phyloP scores from a whole-genome alignment of 331 rosid species.

The Malus hybrid region DNA sequence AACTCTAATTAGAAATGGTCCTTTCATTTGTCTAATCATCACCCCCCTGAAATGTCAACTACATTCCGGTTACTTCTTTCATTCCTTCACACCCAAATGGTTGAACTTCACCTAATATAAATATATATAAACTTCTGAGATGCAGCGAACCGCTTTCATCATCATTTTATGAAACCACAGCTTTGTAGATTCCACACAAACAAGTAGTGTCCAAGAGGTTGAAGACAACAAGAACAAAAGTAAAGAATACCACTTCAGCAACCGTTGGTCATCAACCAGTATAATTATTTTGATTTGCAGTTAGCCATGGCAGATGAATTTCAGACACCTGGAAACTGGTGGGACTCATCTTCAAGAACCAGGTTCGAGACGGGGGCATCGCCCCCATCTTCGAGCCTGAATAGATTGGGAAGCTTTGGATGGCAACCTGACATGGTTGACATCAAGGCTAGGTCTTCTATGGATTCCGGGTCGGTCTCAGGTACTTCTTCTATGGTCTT shows the following conservation, averaged over 20 bases:
- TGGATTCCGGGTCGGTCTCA: constrained; percentile 49
- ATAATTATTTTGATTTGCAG: background rate
- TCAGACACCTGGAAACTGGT: constrained; percentile 82
- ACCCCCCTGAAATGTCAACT: constrained; percentile 55
- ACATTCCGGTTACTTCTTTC: constrained; percentile 33
- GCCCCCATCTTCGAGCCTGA: constrained; percentile 61
- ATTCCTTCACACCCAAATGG: constrained; percentile 9
- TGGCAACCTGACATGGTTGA: constrained; percentile 65
- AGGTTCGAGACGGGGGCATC: constrained; percentile 67
- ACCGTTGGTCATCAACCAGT: background rate
- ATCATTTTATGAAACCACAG: constrained; percentile 38
- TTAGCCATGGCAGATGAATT: constrained; percentile 78
- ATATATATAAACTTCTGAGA: constrained; percentile 57
- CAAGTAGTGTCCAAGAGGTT: background rate
- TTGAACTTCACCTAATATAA: constrained; percentile 2
- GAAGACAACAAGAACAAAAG: background rate
- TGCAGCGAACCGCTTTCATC: constrained; percentile 54
- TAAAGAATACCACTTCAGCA: background rate
- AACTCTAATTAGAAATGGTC: constrained; percentile 14
- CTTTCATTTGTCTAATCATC: constrained; percentile 53
- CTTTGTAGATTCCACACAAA: constrained; percentile 1
- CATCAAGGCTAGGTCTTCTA: constrained; percentile 57
- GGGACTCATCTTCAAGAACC: constrained; percentile 68
- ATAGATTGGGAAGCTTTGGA: constrained; percentile 45
- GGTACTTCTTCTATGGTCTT: constrained; percentile 47